phyloP scores from a whole-genome alignment of 129 eudicot genomes.

The Arctium lappa region DNA sequence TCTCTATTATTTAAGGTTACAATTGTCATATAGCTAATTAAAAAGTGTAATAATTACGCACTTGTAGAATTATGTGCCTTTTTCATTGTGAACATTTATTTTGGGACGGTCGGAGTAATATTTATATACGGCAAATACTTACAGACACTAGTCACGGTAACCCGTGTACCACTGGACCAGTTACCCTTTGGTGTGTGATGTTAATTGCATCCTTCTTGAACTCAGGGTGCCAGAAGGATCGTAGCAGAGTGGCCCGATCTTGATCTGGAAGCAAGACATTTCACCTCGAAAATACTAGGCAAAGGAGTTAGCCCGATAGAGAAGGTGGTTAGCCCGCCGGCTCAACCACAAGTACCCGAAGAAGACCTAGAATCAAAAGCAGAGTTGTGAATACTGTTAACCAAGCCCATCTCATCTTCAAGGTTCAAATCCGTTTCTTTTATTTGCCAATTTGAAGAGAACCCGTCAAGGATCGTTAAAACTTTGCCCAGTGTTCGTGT shows the following conservation, averaged over 20 bases:
- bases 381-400: conserved; percentile 46
- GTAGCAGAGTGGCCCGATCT: conserved; percentile 96
- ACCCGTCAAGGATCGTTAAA: background rate
- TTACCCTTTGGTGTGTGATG: background rate
- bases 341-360: conserved; percentile 26
- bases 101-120: too few relatives aligned
- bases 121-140: too few relatives aligned
- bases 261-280: conserved; percentile 78
- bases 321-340: conserved; percentile 34
- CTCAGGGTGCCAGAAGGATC: conserved; percentile 90
- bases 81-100: too few relatives aligned
- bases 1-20: too few relatives aligned
- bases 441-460: background rate
- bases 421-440: background rate
- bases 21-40: too few relatives aligned
- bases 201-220: background rate
- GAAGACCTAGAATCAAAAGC: conserved; percentile 48
- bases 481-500: background rate
- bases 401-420: background rate
- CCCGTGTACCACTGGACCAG: background rate
- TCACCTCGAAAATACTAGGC: conserved; percentile 72
- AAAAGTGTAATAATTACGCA: too few relatives aligned
- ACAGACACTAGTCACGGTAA: background rate
- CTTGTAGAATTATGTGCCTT: too few relatives aligned
- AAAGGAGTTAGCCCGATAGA: conserved; percentile 52